Conservation (phyloP, 2,329 filamentous ascomycete genomes). For the Hirsutella thompsonii region DNA sequence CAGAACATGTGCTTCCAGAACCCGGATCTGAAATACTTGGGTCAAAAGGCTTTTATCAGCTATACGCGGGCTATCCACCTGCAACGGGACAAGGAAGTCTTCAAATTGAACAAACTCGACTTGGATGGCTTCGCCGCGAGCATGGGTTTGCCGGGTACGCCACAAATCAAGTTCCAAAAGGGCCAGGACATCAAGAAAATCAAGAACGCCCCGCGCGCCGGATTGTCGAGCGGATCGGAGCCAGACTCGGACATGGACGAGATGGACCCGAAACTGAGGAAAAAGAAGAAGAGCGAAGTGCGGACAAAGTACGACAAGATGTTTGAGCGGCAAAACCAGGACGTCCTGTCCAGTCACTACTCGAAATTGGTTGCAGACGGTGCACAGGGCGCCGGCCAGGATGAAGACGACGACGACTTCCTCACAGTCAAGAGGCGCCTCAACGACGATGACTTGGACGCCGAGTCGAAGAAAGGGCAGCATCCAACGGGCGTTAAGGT, state of each 20-base stretch:
- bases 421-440: constrained; percentile 82
- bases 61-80: constrained; percentile 77
- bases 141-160: constrained; percentile 78
- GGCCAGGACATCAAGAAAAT: constrained; percentile 74
- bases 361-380: constrained; percentile 62
- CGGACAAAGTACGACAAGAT: constrained; percentile 95
- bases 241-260: constrained; percentile 39
- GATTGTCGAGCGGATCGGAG: constrained; percentile 50
- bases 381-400: constrained; percentile 29
- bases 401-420: constrained; percentile 67
- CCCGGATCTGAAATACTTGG: constrained; percentile 84
- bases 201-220: constrained; percentile 72
- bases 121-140: constrained; percentile 78
- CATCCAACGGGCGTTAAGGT: constrained; percentile 38
- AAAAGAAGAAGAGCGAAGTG: constrained; percentile 57
- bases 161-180: constrained; percentile 86
- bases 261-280: constrained; percentile 43
- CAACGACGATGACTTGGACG: constrained; percentile 50
- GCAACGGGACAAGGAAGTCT: constrained; percentile 85
- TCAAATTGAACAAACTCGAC: constrained; percentile 71
- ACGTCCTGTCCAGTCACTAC: constrained; percentile 90
- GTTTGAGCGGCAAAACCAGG: constrained; percentile 95
- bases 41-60: constrained; percentile 88
- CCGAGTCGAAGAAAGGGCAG: constrained; percentile 30
- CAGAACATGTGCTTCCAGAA: constrained; percentile 96